These are phyloP conservation scores for Mucor lusitanicus DNA, from an alignment of 371 early-diverging fungal genomes.

Conservation along the genomic window DNA sequence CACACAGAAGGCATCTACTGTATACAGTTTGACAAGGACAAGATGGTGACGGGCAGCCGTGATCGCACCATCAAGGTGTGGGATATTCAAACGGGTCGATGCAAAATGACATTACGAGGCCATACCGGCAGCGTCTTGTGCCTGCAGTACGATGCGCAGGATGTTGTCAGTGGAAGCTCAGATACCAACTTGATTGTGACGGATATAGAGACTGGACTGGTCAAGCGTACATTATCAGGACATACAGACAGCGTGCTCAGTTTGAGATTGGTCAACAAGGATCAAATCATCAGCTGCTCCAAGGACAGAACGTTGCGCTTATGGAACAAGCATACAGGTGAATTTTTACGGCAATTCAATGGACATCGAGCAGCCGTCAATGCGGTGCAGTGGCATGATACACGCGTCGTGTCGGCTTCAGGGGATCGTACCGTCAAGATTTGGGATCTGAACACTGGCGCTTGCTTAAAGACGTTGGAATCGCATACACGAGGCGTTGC, in stretches of 20 bases:
- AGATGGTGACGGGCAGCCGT: slow-evolving; percentile 90
- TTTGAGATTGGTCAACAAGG: slow-evolving; percentile 67
- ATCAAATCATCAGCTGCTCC: slow-evolving; percentile 85
- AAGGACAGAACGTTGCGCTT: slow-evolving; percentile 91
- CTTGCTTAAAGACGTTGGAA: slow-evolving; percentile 52
- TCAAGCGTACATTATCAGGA: slow-evolving; percentile 33
- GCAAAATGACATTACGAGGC: slow-evolving; percentile 73
- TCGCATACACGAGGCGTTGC: slow-evolving; percentile 86
- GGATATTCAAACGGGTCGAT: slow-evolving; percentile 60
- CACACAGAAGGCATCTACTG: slow-evolving; percentile 95
- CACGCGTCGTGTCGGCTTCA: slow-evolving; percentile 71
- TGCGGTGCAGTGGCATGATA: slow-evolving; percentile 65
- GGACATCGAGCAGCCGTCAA: slow-evolving; percentile 83
- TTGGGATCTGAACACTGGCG: slow-evolving; percentile 72
- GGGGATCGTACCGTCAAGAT: slow-evolving; percentile 83
- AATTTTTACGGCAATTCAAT: slow-evolving; percentile 62
- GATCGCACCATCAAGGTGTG: slow-evolving; percentile 90
- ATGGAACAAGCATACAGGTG: slow-evolving; percentile 73
- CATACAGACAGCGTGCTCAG: slow-evolving; percentile 82
- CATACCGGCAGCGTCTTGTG: slow-evolving; percentile 92
- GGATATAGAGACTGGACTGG: slow-evolving; percentile 59
- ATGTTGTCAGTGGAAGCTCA: slow-evolving; percentile 90
- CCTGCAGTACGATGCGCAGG: slow-evolving; percentile 77
- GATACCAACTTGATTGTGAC: slow-evolving; percentile 89
- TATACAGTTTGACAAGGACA: slow-evolving; percentile 82